Evolutionary conservation across 2,329 filamentous ascomycete genomes (phyloP), one percentile per base, ranked within the genome.

Genomic region (Dactylonectria estremocensis): DNA sequence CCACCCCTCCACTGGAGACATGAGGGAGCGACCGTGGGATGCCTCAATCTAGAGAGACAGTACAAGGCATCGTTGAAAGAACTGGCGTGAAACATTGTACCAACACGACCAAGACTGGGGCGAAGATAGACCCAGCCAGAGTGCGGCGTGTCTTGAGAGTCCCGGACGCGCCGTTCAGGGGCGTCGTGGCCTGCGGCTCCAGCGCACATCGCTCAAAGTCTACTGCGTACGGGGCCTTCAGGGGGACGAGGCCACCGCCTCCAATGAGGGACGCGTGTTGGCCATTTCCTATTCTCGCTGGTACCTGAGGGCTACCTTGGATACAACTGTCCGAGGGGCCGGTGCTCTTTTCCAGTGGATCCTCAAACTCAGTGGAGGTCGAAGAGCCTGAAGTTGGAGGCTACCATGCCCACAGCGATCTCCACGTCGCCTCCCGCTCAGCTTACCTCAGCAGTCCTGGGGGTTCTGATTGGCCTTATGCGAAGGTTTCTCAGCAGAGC

Each of bases 81-180:
- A 50, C 48, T 14, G 7, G 48, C 13, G 22, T 31, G 48, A 16
- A 50, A 10, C 14, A 16, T 28, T 13, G 49, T 52, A 52, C 49
- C 49, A 16, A n/a, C 22, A n/a, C 9, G 28, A 24, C 28, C n/a
- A 52, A 40, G 48, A 49, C 53, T 61, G 40, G 46, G 14, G 28
- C 37, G 58, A 35, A 67, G 55, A 67, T 64, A 57, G 68, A 71
- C 55, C 33, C 24, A 28, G 20, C 20, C 48, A 22, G 55, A 18
- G 18, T 24, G 54, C 49, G 40, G 54, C 66, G 66, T 72, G 67
- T 66, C 66, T 69, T 66, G 62, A 35, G n/a, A 68, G 55, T 18
- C 35, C 72, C 74, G 74, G 74, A 76, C 63, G 74, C 65, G 71
- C 74, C 72, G 74, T 68, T 76, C 74, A 76, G 74, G 74, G 74